Evolutionary conservation across 768 basidiomycete species (phyloP).

Genomic region (Lactifluus piperatus): DNA sequence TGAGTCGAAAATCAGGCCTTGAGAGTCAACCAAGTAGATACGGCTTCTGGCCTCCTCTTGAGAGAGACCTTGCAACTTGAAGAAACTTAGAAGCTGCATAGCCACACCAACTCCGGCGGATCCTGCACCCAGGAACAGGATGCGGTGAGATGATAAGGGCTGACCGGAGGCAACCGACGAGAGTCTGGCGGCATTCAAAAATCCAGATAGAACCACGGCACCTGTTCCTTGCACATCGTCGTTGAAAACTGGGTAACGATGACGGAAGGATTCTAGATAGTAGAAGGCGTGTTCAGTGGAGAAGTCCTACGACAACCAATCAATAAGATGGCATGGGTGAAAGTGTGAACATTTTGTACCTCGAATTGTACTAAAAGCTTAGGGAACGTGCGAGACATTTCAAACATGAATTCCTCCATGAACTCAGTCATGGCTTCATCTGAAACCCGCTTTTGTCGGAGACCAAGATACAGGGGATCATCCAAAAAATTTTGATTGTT

Average conservation of each 20-base stretch:
- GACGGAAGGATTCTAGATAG: conserved; percentile 69
- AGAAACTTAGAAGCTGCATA: conserved; percentile 82
- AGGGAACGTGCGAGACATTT: conserved; percentile 67
- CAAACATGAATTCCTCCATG: conserved; percentile 90
- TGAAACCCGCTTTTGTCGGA: conserved; percentile 58
- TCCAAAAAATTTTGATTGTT: conserved; percentile 72
- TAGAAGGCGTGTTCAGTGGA: conserved; percentile 86
- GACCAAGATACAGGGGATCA: conserved; percentile 86
- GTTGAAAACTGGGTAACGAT: conserved; percentile 75
- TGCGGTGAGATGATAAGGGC: conserved; percentile 64
- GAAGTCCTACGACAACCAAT: conserved; percentile 54
- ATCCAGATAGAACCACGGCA: conserved; percentile 84
- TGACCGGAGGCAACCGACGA: conserved; percentile 61
- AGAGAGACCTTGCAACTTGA: conserved; percentile 69
- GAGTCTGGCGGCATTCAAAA: conserved; percentile 79
- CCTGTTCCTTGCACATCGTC: conserved; percentile 49
- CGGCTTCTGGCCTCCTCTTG: conserved; percentile 65
- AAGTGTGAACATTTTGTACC: conserved; percentile 29
- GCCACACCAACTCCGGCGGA: conserved; percentile 91
- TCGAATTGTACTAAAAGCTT: conserved; percentile 83
- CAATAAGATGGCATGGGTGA: not conserved
- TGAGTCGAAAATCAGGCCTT: conserved; percentile 72
- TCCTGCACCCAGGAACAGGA: conserved; percentile 90
- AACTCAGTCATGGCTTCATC: conserved; percentile 65
- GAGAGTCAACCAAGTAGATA: conserved; percentile 82